phyloP scores from a whole-genome alignment of 495 filamentous ascomycete species.

The Trichoderma asperelloides region DNA sequence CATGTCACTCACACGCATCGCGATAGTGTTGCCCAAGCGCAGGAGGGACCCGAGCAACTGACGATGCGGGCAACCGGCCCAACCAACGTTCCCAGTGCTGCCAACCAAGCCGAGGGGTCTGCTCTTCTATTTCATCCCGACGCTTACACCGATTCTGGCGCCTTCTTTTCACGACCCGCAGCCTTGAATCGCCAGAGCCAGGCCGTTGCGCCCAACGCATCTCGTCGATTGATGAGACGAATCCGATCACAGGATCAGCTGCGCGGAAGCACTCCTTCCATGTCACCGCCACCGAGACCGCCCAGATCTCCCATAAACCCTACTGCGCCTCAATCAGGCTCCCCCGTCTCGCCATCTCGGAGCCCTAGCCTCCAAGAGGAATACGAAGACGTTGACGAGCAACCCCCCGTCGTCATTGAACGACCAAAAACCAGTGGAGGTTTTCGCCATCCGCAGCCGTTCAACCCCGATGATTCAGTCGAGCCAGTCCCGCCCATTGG shows the following conservation, averaged over 20 bases:
- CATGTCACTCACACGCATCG: constrained; percentile 72
- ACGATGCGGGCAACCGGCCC: constrained; percentile 53
- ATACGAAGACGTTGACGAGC: constrained; percentile 33
- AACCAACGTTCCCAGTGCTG: background rate
- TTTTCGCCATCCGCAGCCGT: constrained; percentile 34
- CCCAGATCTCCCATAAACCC: constrained; percentile 34
- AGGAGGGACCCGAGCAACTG: constrained; percentile 50
- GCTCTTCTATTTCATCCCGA: constrained; percentile 26
- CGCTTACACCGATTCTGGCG: constrained; percentile 11
- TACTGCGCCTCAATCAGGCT: constrained; percentile 10
- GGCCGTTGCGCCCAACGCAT: constrained; percentile 17
- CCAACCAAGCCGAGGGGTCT: background rate
- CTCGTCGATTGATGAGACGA: constrained; percentile 28
- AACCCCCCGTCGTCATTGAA: constrained; percentile 24
- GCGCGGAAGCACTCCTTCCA: constrained; percentile 18
- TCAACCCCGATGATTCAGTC: constrained; percentile 20
- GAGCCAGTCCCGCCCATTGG: constrained; percentile 21
- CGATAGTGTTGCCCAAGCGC: constrained; percentile 28
- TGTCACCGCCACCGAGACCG: constrained; percentile 32
- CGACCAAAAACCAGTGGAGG: constrained; percentile 29
- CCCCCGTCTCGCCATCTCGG: constrained; percentile 33
- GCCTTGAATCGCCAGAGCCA: constrained; percentile 10
- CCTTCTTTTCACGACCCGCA: constrained; percentile 12
- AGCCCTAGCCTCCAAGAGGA: constrained; percentile 40
- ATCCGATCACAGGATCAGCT: constrained; percentile 41